Base-by-base conservation (phyloP, 2,329 filamentous ascomycete genomes). In the Pyrenophora teres region DNA sequence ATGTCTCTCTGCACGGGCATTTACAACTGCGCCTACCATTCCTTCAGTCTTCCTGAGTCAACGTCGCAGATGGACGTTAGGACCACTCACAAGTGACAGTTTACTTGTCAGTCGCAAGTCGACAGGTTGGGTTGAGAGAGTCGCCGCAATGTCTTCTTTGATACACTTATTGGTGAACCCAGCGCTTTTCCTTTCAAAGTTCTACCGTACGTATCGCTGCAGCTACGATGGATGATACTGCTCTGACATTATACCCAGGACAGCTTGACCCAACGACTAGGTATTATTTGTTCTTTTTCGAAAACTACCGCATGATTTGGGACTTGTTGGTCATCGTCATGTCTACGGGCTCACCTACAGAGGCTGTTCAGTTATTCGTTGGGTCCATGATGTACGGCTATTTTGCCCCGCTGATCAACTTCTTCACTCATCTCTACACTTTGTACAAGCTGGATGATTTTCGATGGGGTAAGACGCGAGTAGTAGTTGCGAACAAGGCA, bases 31-130 rank as follows among this genome's bases (percentile, higher is more conserved):
- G 10, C 48, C 48, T 2, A 36, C 5, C 0, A 40, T 21, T 0
- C 31, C 31, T 40, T 51, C 42, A 3, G 48, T 51, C 18, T 51
- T 51, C 12, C 31, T 51, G 23, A 51, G 48, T 33, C 48, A 51
- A 37, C 31, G 48, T 1, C 48, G 48, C 6, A 36, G 48, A 37
- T 51, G 48, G 48, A 51, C 48, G 6, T 19, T 51, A 10, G 48
- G 48, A n/a, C 48, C 48, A 1, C 48, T 51, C 21, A 46, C 48
- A 15, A 51, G 48, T 21, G 48, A 51, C 10, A 37, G 15, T 15
- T 36, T 51, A 2, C 48, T 51, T 25, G 1, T 51, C 3, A 40
- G 36, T 13, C 48, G 42, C 23, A 51, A 7, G 27, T 40, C 42
- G n/a, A 51, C 42, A 3, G 48, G 48, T 16, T 51, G 23, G 15